Percentiles rank a stretch among this genome's conserved stretches.
Evolutionary conservation across 495 filamentous ascomycete species (phyloP).

Genomic region (Tuber magnatum): DNA sequence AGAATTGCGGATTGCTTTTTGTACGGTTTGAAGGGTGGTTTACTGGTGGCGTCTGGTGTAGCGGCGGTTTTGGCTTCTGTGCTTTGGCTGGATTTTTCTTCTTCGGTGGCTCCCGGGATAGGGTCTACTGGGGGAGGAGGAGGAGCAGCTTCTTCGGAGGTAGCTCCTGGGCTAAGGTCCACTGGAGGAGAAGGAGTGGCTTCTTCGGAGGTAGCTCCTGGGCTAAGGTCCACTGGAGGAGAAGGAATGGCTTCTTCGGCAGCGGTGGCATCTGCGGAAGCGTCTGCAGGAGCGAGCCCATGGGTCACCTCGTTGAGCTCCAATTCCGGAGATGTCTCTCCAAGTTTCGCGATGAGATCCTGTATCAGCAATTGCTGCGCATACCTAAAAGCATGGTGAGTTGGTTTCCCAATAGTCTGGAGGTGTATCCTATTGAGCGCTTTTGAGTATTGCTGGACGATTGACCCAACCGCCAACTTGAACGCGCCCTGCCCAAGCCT

Average conservation of each 20-base stretch:
- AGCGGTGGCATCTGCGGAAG: background rate
- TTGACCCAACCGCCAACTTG: slow-evolving; percentile 66
- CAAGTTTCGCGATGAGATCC: slow-evolving; percentile 49
- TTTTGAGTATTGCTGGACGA: slow-evolving; percentile 68
- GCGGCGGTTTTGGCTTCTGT: slow-evolving; percentile 21
- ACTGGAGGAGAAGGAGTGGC: background rate
- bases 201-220: background rate
- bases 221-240: background rate
- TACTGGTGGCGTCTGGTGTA: background rate
- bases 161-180: background rate
- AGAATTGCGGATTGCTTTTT: background rate
- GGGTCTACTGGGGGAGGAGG: background rate
- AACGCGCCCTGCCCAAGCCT: slow-evolving; percentile 92
- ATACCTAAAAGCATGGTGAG: slow-evolving; percentile 66
- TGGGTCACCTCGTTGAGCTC: slow-evolving; percentile 31
- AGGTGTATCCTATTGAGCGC: slow-evolving; percentile 49
- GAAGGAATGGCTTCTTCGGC: background rate
- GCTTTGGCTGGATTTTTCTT: background rate
- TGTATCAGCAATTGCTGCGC: slow-evolving; percentile 63
- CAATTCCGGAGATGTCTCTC: slow-evolving; percentile 43
- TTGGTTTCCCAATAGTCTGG: slow-evolving; percentile 82
- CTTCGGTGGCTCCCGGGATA: background rate
- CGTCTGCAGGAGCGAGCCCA: background rate
- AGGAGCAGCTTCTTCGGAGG: background rate
- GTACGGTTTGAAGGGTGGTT: background rate